A percentile compares a stretch with the other conserved stretches of the same genome.
Conservation (phyloP, 2,329 filamentous ascomycete genomes). For the Corynespora cassiicola region DNA sequence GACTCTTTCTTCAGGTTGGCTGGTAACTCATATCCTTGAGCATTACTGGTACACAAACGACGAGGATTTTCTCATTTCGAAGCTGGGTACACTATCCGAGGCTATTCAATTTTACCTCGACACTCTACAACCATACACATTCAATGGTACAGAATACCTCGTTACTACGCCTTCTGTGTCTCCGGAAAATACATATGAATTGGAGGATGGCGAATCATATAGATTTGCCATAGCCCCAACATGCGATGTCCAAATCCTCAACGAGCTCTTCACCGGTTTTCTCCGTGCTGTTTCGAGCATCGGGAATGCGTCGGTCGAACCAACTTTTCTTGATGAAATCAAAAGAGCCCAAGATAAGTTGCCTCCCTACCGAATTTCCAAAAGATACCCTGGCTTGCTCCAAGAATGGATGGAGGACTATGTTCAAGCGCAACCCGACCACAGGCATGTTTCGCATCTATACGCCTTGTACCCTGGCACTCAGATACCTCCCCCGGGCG, state of each 20-base stretch:
- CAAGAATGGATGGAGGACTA: constrained; percentile 40
- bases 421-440: constrained; percentile 53
- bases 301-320: not conserved
- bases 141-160: constrained; percentile 24
- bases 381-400: constrained; percentile 34
- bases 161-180: constrained; percentile 49
- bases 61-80: constrained; percentile 15
- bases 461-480: constrained; percentile 57
- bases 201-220: no score
- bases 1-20: constrained; percentile 35
- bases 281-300: constrained; percentile 14
- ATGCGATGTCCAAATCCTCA: constrained; percentile 56
- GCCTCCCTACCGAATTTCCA: constrained; percentile 25
- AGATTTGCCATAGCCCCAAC: constrained; percentile 43
- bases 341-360: constrained; percentile 13
- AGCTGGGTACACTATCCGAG: constrained; percentile 39
- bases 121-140: constrained; percentile 44
- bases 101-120: constrained; percentile 48
- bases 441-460: constrained; percentile 60
- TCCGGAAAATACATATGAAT: constrained; percentile 46
- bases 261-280: constrained; percentile 46
- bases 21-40: constrained; percentile 28
- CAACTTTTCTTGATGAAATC: constrained; percentile 5
- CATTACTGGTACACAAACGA: constrained; percentile 30
- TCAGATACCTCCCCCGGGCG: constrained; percentile 44